Evolutionary conservation across 345 rosid species (phyloP).

Genomic region (Melaleuca quinquenervia): DNA sequence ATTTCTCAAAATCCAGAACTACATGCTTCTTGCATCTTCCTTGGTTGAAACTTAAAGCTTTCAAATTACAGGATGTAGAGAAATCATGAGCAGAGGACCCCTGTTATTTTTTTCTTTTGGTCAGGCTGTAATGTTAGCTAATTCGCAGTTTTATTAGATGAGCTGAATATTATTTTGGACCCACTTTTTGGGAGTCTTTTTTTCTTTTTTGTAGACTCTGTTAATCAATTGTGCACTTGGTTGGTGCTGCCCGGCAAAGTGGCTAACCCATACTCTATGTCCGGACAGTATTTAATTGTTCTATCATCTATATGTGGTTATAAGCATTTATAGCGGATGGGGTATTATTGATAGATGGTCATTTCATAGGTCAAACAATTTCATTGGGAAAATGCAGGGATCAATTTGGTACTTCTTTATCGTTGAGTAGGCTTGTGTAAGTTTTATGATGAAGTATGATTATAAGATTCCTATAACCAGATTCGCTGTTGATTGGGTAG

Average conservation of each 20-base stretch:
- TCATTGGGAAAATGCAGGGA: background rate
- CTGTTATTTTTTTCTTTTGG: background rate
- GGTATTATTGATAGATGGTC: background rate
- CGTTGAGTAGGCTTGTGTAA: background rate
- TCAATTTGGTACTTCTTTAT: background rate
- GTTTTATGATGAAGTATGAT: background rate
- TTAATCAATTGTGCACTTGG: background rate
- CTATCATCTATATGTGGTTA: background rate
- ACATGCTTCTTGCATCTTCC: background rate
- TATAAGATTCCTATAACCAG: background rate
- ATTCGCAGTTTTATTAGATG: background rate
- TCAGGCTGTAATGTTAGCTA: background rate
- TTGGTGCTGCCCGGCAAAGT: background rate
- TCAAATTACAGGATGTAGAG: background rate
- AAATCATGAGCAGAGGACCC: background rate
- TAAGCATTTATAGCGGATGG: background rate
- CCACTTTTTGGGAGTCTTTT: background rate
- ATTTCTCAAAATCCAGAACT: background rate
- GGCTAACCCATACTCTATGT: background rate
- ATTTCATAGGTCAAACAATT: background rate
- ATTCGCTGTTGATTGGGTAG: background rate
- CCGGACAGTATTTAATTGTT: background rate
- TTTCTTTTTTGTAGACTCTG: background rate
- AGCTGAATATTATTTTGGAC: background rate
- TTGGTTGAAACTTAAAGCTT: background rate